These are phyloP conservation scores for Athelia sp. DNA, from an alignment of 1,284 basidiomycete genomes.

Conservation along the genomic window DNA sequence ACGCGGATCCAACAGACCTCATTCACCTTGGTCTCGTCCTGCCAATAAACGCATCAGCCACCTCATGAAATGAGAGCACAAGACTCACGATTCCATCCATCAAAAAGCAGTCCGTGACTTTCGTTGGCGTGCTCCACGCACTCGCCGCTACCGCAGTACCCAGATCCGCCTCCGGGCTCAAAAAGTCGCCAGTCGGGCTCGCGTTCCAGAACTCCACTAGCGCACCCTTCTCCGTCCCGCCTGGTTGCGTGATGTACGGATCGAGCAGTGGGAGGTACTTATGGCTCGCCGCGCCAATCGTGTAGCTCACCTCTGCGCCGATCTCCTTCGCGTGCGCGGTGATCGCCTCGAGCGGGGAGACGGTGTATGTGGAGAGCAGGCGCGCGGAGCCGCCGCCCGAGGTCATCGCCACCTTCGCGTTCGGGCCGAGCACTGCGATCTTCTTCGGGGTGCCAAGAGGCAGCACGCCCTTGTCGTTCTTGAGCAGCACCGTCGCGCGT, in stretches of 20 bases:
- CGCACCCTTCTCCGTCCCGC: slow-evolving; percentile 25
- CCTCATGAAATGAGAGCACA: neutral
- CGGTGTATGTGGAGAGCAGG: slow-evolving; percentile 39
- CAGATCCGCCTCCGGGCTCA: slow-evolving; percentile 21
- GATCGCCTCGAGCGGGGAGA: slow-evolving; percentile 49
- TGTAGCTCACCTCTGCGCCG: slow-evolving; percentile 31
- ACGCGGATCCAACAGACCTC: slow-evolving; percentile 33
- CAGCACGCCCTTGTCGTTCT: slow-evolving; percentile 39
- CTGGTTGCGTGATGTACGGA: slow-evolving; percentile 22
- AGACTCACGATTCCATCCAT: slow-evolving; percentile 35
- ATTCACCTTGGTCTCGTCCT: slow-evolving; percentile 35
- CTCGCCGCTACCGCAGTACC: slow-evolving; percentile 12
- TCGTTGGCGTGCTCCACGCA: slow-evolving; percentile 33
- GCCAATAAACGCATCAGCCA: neutral
- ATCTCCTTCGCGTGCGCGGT: slow-evolving; percentile 30
- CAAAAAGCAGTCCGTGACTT: slow-evolving; percentile 29
- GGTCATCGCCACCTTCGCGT: slow-evolving; percentile 45
- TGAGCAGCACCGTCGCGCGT: slow-evolving; percentile 42
- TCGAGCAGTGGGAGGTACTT: slow-evolving; percentile 33
- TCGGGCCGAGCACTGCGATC: slow-evolving; percentile 55
- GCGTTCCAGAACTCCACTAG: slow-evolving; percentile 43
- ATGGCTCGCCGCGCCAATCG: slow-evolving; percentile 31
- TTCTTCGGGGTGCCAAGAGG: slow-evolving; percentile 34
- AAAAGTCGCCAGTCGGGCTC: slow-evolving; percentile 27
- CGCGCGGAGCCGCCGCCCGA: slow-evolving; percentile 52